These are phyloP conservation scores for Luzula sylvatica DNA, from an alignment of 176 grass and related monocot species.

Conservation along the genomic window DNA sequence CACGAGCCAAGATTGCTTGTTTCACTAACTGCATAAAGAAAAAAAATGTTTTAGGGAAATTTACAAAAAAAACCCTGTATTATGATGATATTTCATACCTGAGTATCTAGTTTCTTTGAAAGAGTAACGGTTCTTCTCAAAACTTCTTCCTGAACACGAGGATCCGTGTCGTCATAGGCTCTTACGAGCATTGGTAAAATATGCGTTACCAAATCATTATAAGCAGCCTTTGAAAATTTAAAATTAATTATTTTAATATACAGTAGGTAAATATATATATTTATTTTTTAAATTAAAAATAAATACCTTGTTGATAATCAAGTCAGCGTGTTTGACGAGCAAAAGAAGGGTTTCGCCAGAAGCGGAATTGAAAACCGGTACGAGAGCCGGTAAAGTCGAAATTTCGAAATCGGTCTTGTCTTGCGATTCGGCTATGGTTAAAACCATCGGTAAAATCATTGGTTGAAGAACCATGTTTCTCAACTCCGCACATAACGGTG, in stretches of 20 bases:
- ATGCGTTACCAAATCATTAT: conserved; percentile 73
- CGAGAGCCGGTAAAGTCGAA: conserved; percentile 84
- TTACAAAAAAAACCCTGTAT: background rate
- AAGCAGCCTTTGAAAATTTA: conserved; percentile 32
- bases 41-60: conserved; percentile 19
- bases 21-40: conserved; percentile 60
- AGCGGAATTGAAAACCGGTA: conserved; percentile 91
- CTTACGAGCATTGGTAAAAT: conserved; percentile 88
- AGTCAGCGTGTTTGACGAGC: conserved; percentile 83
- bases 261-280: too few species aligned
- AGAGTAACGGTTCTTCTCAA: conserved; percentile 60
- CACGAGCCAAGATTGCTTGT: conserved; percentile 81
- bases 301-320: conserved; percentile 90
- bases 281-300: too few species aligned
- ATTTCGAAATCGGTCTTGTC: conserved; percentile 96
- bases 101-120: conserved; percentile 62
- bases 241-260: background rate
- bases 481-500: conserved; percentile 90
- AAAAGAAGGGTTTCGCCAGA: conserved; percentile 96
- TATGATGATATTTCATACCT: conserved; percentile 22
- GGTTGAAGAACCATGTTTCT: conserved; percentile 96
- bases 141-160: conserved; percentile 95
- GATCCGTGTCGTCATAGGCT: conserved; percentile 95
- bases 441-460: conserved; percentile 99
- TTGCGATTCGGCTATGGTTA: conserved; percentile 93